These are phyloP conservation scores for Fragaria vesca DNA, from an alignment of 306 rosid species.

Conservation along the genomic window DNA sequence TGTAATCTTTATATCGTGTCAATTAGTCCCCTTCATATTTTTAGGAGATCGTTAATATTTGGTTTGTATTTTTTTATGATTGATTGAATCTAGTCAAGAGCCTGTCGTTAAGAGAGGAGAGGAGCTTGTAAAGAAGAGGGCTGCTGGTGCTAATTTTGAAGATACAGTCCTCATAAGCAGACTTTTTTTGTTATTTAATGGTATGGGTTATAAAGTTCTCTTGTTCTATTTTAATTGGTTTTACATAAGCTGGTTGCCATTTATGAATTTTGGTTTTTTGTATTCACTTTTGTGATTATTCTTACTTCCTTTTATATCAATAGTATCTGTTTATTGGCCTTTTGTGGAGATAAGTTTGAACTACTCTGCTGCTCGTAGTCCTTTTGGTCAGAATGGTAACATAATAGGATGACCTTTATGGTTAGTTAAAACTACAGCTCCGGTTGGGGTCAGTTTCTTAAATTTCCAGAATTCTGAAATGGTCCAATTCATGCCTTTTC, in stretches of 20 bases:
- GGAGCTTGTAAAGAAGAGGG: slow-evolving; percentile 95
- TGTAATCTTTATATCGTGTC: slow-evolving; percentile 12
- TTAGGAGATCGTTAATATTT: slow-evolving; percentile 29
- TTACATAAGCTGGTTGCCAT: neutral
- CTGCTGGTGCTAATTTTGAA: slow-evolving; percentile 72
- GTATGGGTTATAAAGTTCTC: slow-evolving; percentile 44
- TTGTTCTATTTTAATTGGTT: slow-evolving; percentile 13
- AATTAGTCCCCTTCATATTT: slow-evolving; percentile 27
- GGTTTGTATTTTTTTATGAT: slow-evolving; percentile 28
- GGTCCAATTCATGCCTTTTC: neutral
- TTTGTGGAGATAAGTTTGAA: neutral
- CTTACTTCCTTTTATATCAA: neutral
- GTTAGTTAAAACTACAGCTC: neutral
- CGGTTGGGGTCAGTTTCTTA: neutral
- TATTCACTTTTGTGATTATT: neutral
- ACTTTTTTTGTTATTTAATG: slow-evolving; percentile 75
- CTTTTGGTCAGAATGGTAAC: neutral
- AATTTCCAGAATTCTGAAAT: neutral
- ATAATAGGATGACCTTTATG: neutral
- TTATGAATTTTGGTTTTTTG: neutral
- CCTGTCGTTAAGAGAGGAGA: slow-evolving; percentile 86
- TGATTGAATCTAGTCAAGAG: slow-evolving; percentile 80
- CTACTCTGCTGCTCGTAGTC: neutral
- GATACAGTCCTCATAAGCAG: slow-evolving; percentile 68
- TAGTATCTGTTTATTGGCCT: neutral